Base-by-base conservation (phyloP, 2,329 filamentous ascomycete species). In the Pleurostoma richardsiae region DNA sequence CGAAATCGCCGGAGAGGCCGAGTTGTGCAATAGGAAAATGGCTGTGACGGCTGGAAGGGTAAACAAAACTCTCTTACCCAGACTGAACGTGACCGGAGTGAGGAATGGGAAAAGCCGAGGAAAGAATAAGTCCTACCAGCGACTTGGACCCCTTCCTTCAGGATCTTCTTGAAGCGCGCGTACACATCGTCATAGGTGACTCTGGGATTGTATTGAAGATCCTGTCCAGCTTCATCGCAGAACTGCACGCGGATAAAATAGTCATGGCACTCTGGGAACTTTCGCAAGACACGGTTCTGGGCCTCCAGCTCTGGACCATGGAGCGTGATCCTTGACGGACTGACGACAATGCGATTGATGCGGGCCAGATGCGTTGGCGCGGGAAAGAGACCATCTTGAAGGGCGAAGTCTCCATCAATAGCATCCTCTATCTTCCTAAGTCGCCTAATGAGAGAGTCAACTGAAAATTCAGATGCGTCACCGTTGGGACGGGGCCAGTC, bases 31-130 rank as follows among this genome's bases (percentile, higher is more conserved):
- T 3, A 6, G 11, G 8, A 40, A 10, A 5, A 4, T 10, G 5
- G 26, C 29, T 2, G 5, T 29, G 31, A 10, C 11, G 5, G 30
- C 1, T 4, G 10, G 5, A 4, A 43, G 4, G 27, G 1, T n/a
- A 10, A 28, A 10, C 7, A 4, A 40, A 11, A 4, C 8, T 33
- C 29, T 19, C 49, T 10, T 44, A 52, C 49, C 49, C 86, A 90
- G 33, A 79, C 82, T 0, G 83, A 82, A 49, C 89, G 86, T 1
- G 81, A 74, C 10, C 88, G 75, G 4, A 92, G 72, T 0, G 87
- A 90, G 0, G 87, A 92, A 61, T 91, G 85, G 0, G 86, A 90
- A 61, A 90, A 92, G 0, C 88, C 88, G 0, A 92, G 70, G 56
- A 91, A 92, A 0, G 66, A 64, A 56, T 82, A 90, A 1, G 63